Evolutionary conservation across 192 early-diverging fungal species (phyloP).

Genomic region (Backusella sp.): DNA sequence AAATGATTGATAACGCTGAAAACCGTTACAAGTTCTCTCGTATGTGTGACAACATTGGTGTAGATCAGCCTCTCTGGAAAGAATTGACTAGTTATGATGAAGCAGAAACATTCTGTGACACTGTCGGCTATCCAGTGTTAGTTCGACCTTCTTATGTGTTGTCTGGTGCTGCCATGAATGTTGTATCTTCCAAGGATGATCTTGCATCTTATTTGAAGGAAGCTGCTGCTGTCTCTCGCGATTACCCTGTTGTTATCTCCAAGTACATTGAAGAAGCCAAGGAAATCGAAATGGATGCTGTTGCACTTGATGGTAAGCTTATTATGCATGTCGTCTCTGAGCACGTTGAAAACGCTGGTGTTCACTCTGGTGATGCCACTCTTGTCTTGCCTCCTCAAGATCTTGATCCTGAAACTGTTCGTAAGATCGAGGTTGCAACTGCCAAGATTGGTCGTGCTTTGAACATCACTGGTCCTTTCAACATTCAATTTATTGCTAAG

Average conservation of each 20-base stretch:
- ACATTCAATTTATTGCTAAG: constrained; percentile 99
- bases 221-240: constrained; percentile 91
- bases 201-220: constrained; percentile 83
- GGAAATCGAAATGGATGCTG: constrained; percentile 99
- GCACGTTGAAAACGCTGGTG: constrained; percentile 98
- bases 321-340: constrained; percentile 94
- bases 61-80: constrained; percentile 98
- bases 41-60: constrained; percentile 93
- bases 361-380: constrained; percentile 98
- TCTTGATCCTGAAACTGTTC: constrained; percentile 90
- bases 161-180: constrained; percentile 98
- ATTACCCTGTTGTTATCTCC: constrained; percentile 95
- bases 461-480: constrained; percentile 95
- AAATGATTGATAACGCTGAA: constrained; percentile 96
- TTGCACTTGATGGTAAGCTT: constrained; percentile 89
- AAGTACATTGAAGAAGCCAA: constrained; percentile 98
- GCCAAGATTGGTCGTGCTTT: constrained; percentile 90
- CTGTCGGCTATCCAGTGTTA: constrained; percentile 92
- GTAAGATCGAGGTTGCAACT: constrained; percentile 91
- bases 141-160: constrained; percentile 98
- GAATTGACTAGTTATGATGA: constrained; percentile 89
- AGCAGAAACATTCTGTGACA: constrained; percentile 85
- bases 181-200: constrained; percentile 82
- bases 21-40: constrained; percentile 98
- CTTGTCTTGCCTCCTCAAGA: constrained; percentile 94